A percentile compares a stretch with the other conserved stretches of the same genome.
phyloP scores from a whole-genome alignment of 2,329 filamentous ascomycete genomes.

The Ilyonectria sp. region DNA sequence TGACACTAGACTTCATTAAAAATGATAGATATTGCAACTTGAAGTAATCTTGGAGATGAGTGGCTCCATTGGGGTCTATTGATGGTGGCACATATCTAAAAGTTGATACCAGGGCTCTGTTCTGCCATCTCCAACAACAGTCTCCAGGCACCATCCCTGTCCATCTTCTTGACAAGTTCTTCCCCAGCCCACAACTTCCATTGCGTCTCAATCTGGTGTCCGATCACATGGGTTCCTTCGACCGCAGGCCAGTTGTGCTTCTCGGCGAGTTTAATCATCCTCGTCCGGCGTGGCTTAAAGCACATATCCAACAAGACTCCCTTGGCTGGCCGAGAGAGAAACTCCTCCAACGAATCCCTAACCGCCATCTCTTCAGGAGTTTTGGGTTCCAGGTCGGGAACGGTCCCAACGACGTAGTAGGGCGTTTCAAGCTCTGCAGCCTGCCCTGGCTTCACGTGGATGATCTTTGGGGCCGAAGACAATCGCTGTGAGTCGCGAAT shows the following conservation, averaged over 20 bases:
- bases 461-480: slow-evolving; percentile 38
- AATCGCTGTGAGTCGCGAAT: slow-evolving; percentile 43
- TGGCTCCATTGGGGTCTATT: not conserved
- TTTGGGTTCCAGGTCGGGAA: slow-evolving; percentile 55
- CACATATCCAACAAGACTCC: slow-evolving; percentile 60
- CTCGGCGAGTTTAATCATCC: slow-evolving; percentile 54
- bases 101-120: slow-evolving; percentile 28
- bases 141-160: slow-evolving; percentile 30
- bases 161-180: slow-evolving; percentile 39
- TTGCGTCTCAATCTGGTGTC: slow-evolving; percentile 58
- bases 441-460: slow-evolving; percentile 51
- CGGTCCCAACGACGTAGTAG: slow-evolving; percentile 56
- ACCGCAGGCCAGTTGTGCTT: slow-evolving; percentile 53
- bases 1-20: too few species aligned
- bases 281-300: slow-evolving; percentile 57
- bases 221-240: slow-evolving; percentile 59
- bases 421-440: slow-evolving; percentile 44
- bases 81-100: not conserved
- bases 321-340: slow-evolving; percentile 46
- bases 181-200: slow-evolving; percentile 51
- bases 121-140: slow-evolving; percentile 25
- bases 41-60: not conserved
- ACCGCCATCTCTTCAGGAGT: slow-evolving; percentile 48
- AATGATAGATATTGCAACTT: too few species aligned
- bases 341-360: slow-evolving; percentile 44